Evolutionary conservation across 2,329 filamentous ascomycete genomes (phyloP).

Genomic region (Phyllosticta citrichinensis): DNA sequence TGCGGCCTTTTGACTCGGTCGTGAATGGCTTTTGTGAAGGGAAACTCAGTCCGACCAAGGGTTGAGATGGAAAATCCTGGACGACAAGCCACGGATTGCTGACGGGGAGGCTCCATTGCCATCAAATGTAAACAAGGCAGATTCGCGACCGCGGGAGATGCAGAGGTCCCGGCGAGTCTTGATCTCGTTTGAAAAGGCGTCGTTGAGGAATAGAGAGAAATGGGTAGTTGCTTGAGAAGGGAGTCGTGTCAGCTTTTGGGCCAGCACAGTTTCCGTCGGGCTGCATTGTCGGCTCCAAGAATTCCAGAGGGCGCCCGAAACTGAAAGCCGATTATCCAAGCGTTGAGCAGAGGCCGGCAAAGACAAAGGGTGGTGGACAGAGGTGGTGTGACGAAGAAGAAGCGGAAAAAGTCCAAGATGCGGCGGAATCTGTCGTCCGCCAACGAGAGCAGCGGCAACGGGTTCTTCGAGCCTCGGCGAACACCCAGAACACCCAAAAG

Average conservation of each 20-base stretch:
- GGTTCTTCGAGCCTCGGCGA: background rate
- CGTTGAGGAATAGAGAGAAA: too few relatives aligned
- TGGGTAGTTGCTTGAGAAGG: background rate
- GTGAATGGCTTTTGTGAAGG: too few relatives aligned
- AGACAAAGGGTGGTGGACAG: background rate
- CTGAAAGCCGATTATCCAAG: background rate
- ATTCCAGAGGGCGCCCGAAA: background rate
- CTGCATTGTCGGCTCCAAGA: background rate
- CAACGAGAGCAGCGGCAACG: background rate
- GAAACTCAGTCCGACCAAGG: too few relatives aligned
- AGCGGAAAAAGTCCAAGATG: background rate
- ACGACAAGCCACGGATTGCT: too few relatives aligned
- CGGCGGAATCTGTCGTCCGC: background rate
- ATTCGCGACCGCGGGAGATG: too few relatives aligned
- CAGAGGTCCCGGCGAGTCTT: too few relatives aligned
- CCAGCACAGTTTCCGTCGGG: background rate
- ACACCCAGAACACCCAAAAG: too few relatives aligned
- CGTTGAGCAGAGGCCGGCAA: background rate
- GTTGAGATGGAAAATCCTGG: too few relatives aligned
- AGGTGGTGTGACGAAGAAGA: background rate
- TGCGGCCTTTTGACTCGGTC: background rate
- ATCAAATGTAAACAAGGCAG: too few relatives aligned
- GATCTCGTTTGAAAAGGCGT: too few relatives aligned
- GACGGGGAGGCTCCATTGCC: too few relatives aligned
- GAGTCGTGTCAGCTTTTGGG: background rate